These are phyloP conservation scores for Eucalyptus virginea DNA, from an alignment of 345 rosid genomes.

Conservation along the genomic window DNA sequence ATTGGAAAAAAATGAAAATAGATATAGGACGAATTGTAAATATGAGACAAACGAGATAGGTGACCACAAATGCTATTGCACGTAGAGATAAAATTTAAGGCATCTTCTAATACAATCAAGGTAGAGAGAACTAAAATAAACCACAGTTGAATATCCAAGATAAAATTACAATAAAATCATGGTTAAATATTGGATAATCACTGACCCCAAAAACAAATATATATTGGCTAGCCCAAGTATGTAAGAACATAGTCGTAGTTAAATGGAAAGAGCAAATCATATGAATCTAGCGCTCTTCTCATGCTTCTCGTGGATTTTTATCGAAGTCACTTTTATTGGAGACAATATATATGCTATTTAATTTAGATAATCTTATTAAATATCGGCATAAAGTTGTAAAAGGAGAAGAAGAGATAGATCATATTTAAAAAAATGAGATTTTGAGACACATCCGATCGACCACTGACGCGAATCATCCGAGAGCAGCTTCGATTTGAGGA, in stretches of 20 bases:
- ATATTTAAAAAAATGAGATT: neutral
- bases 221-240: neutral
- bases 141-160: neutral
- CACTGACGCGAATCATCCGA: too few species aligned
- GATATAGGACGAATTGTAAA: neutral
- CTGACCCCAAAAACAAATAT: neutral
- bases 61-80: neutral
- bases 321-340: neutral
- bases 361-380: neutral
- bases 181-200: neutral
- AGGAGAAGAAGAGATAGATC: neutral
- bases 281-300: neutral
- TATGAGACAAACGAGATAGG: neutral
- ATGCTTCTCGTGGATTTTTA: neutral
- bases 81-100: neutral
- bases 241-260: neutral
- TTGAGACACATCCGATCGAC: too few species aligned
- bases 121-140: neutral
- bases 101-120: neutral
- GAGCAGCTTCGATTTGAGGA: too few species aligned
- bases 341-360: neutral
- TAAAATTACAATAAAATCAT: neutral
- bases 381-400: neutral
- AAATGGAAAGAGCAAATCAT: neutral
- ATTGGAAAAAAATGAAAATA: neutral